phyloP scores from a whole-genome alignment of 1,284 basidiomycete genomes.

The Moesziomyces sp. region DNA sequence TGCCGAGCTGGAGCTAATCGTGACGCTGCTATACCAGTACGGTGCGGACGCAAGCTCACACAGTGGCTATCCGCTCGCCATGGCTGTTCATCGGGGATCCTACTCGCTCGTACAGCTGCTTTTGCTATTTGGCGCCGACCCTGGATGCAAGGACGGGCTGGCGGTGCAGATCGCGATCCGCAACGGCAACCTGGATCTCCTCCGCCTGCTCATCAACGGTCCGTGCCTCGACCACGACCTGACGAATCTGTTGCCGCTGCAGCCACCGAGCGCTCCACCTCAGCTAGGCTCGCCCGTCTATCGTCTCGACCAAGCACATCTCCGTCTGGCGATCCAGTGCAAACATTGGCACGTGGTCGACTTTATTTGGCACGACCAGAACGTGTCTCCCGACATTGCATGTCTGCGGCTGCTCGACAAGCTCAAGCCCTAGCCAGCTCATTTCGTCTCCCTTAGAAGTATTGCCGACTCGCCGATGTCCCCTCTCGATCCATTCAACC shows the following conservation, averaged over 20 bases:
- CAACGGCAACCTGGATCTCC: slow-evolving; percentile 15
- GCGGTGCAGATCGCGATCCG: slow-evolving; percentile 38
- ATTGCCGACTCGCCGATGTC: neutral
- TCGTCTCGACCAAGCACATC: neutral
- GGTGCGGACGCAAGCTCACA: slow-evolving; percentile 31
- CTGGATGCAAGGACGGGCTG: slow-evolving; percentile 25
- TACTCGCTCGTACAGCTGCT: slow-evolving; percentile 27
- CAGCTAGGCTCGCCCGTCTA: neutral
- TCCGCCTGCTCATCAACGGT: slow-evolving; percentile 23
- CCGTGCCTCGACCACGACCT: slow-evolving; percentile 9
- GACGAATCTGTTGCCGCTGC: neutral
- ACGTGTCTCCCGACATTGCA: slow-evolving; percentile 35
- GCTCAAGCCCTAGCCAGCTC: neutral
- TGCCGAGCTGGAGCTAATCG: slow-evolving; percentile 13
- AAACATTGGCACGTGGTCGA: slow-evolving; percentile 29
- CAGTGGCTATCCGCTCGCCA: slow-evolving; percentile 36
- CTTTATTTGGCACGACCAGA: slow-evolving; percentile 34
- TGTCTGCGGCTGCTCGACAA: slow-evolving; percentile 34
- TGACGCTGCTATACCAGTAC: slow-evolving; percentile 17
- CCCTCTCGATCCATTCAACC: neutral
- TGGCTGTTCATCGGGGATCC: slow-evolving; percentile 33
- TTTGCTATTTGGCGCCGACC: slow-evolving; percentile 29
- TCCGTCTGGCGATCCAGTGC: neutral
- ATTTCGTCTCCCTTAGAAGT: neutral
- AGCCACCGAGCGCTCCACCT: neutral